Evolutionary conservation across 2,329 filamentous ascomycete genomes (phyloP).

Genomic region (Penicillium corylophilum): DNA sequence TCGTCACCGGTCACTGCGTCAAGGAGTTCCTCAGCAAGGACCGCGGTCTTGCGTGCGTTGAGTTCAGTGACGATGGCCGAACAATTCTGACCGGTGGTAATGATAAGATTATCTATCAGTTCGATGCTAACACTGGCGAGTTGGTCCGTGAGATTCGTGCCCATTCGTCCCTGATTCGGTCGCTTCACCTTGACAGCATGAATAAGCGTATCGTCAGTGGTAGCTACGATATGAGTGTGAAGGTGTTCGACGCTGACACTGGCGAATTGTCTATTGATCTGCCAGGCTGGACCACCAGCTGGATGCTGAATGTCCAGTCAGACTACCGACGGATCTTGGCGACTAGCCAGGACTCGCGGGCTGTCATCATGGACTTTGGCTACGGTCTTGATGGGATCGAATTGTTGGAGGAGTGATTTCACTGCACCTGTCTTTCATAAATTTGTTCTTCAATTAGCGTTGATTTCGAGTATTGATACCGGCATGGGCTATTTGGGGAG

Average conservation of each 20-base stretch:
- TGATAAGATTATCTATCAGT: slow-evolving; percentile 92
- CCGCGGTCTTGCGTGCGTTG: slow-evolving; percentile 90
- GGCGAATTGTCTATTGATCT: slow-evolving; percentile 79
- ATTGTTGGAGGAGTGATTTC: slow-evolving; percentile 45
- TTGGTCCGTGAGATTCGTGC: slow-evolving; percentile 77
- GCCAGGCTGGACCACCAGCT: slow-evolving; percentile 92
- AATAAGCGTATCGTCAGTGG: slow-evolving; percentile 86
- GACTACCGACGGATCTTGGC: slow-evolving; percentile 94
- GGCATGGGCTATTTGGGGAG: slow-evolving; percentile 7
- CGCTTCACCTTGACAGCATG: slow-evolving; percentile 82
- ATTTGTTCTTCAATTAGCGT: slow-evolving; percentile 17
- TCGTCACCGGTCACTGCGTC: slow-evolving; percentile 81
- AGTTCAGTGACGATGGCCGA: slow-evolving; percentile 93
- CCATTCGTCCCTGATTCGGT: slow-evolving; percentile 82
- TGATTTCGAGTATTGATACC: slow-evolving; percentile 28
- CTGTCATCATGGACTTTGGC: slow-evolving; percentile 91
- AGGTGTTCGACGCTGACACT: slow-evolving; percentile 84
- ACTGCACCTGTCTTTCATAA: slow-evolving; percentile 9
- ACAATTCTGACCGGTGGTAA: slow-evolving; percentile 93
- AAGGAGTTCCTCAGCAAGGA: slow-evolving; percentile 89
- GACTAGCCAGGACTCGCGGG: slow-evolving; percentile 89
- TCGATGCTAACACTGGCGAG: slow-evolving; percentile 87
- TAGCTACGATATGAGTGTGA: slow-evolving; percentile 93
- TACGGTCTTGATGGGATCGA: slow-evolving; percentile 56
- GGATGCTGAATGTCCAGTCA: slow-evolving; percentile 94